Conservation (phyloP, 352 stramenopile genomes). For the Globisporangium alternatum region DNA sequence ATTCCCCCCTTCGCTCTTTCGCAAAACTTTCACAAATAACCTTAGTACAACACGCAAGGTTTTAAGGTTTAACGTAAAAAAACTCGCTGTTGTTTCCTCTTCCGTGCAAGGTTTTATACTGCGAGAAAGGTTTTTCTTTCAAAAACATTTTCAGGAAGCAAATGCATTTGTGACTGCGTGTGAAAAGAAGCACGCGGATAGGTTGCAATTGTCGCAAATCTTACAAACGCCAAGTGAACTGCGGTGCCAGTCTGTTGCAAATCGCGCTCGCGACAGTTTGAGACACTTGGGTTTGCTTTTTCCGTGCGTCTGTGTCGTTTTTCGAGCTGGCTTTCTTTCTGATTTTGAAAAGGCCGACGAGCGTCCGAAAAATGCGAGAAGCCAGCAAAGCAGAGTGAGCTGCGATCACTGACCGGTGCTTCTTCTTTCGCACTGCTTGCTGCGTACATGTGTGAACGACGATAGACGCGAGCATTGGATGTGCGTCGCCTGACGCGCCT, state of each 20-base stretch:
- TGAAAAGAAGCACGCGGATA: neutral
- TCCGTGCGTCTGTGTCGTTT: slow-evolving; percentile 3
- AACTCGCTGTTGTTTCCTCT: too few relatives aligned
- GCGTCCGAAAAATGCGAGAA: neutral
- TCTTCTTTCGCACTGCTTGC: neutral
- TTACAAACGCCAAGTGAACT: neutral
- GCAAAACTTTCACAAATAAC: neutral
- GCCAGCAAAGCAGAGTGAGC: neutral
- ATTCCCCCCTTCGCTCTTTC: slow-evolving; percentile 4
- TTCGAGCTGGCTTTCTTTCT: slow-evolving; percentile 12
- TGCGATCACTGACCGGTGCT: neutral
- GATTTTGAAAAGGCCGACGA: neutral
- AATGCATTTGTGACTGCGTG: neutral
- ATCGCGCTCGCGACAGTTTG: neutral
- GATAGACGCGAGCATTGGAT: neutral
- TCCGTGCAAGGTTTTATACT: neutral
- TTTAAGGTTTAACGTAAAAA: neutral
- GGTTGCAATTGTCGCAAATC: neutral
- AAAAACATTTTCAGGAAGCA: neutral
- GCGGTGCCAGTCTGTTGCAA: neutral
- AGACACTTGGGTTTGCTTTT: slow-evolving; percentile 12
- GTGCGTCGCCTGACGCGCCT: neutral
- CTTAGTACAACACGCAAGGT: neutral
- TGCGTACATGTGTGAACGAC: neutral
- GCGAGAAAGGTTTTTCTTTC: neutral